phyloP scores from a whole-genome alignment of 2,329 filamentous ascomycete genomes.

The Clarireedia paspali region DNA sequence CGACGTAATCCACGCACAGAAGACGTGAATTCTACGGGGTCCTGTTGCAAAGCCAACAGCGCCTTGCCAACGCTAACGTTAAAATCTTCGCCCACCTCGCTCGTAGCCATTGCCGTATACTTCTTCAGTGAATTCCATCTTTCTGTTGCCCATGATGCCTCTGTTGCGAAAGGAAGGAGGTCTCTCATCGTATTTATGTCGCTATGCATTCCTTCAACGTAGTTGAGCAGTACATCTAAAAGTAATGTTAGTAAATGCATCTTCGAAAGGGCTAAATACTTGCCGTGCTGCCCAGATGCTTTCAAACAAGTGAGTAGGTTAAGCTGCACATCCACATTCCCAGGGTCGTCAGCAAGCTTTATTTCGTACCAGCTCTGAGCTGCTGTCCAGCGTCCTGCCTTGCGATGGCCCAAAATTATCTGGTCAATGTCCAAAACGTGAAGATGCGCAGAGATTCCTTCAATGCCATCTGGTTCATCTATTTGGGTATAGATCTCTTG shows the following conservation, averaged over 20 bases:
- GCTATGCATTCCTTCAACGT: conserved; percentile 68
- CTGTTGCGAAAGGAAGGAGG: conserved; percentile 75
- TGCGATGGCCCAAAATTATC: conserved; percentile 85
- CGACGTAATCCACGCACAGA: conserved; percentile 60
- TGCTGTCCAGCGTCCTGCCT: conserved; percentile 86
- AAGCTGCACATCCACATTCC: conserved; percentile 69
- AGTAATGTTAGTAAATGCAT: conserved; percentile 6
- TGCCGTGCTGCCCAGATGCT: conserved; percentile 92
- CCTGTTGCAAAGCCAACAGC: conserved; percentile 50
- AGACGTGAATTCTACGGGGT: conserved; percentile 42
- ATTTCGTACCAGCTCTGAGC: conserved; percentile 98
- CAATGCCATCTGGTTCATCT: conserved; percentile 92
- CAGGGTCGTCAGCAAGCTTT: conserved; percentile 70
- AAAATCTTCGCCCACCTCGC: conserved; percentile 54
- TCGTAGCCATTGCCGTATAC: conserved; percentile 48
- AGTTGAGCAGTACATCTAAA: conserved; percentile 74
- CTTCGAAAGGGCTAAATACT: conserved; percentile 21
- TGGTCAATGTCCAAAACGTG: conserved; percentile 86
- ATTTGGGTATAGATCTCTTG: conserved; percentile 96
- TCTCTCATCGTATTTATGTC: conserved; percentile 43
- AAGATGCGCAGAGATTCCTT: conserved; percentile 85
- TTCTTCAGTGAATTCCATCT: conserved; percentile 70
- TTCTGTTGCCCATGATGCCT: conserved; percentile 85
- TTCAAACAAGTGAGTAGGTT: conserved; percentile 83
- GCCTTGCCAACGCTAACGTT: conserved; percentile 71